Percentiles rank a stretch among this genome's conserved stretches.
phyloP scores from a whole-genome alignment of 2,329 filamentous ascomycete genomes.

The Botryotinia narcissicola region DNA sequence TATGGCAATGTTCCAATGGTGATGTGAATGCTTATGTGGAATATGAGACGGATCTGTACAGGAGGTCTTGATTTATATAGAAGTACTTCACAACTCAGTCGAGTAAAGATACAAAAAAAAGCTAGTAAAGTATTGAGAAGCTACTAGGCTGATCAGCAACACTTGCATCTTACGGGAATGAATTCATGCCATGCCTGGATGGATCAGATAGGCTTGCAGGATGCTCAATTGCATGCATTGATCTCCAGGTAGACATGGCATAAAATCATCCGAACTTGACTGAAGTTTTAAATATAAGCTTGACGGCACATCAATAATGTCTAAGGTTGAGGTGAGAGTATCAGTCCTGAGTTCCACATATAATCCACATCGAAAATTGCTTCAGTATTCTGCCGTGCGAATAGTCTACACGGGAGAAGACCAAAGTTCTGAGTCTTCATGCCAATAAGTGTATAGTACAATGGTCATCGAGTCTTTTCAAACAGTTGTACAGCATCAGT shows the following conservation, averaged over 20 bases:
- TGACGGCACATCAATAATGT: not conserved
- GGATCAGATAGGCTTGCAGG: not conserved
- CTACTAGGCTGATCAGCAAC: not conserved
- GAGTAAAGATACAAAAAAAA: no score
- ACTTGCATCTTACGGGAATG: not conserved
- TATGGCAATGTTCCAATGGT: not conserved
- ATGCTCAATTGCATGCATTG: not conserved
- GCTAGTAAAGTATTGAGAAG: not conserved
- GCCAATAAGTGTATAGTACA: not conserved
- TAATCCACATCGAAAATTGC: not conserved
- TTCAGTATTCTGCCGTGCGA: not conserved
- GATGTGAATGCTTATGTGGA: slow-evolving; percentile 1
- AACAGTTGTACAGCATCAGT: not conserved
- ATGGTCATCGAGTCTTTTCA: not conserved
- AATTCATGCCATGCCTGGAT: not conserved
- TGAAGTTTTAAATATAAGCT: not conserved
- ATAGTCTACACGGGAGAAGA: not conserved
- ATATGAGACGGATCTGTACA: not conserved
- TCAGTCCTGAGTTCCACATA: not conserved
- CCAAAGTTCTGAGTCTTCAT: not conserved
- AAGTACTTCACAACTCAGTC: not conserved
- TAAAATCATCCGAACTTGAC: not conserved
- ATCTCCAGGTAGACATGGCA: not conserved
- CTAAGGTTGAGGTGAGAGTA: not conserved
- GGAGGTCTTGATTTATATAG: not conserved